Conservation (phyloP, 805 yeast species). For the Soucietia sequanensis region DNA sequence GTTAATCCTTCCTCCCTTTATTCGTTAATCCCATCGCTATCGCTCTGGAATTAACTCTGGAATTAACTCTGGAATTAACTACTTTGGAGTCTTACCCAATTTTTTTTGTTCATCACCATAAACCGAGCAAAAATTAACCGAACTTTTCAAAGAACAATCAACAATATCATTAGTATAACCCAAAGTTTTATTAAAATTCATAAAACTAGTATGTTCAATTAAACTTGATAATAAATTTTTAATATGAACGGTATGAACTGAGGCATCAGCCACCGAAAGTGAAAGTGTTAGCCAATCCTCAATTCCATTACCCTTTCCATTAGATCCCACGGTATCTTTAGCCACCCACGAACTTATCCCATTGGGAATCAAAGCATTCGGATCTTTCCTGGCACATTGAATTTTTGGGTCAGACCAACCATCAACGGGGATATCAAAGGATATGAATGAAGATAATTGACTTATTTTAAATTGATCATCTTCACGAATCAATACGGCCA, state of each 20-base stretch:
- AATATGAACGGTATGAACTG: constrained; percentile 14
- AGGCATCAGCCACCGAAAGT: constrained; percentile 16
- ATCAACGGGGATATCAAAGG: constrained; percentile 9
- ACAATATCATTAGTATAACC: constrained; percentile 11
- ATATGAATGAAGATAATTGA: constrained; percentile 12
- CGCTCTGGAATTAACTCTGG: too few relatives aligned
- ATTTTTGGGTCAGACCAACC: constrained; percentile 15
- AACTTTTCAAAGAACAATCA: constrained; percentile 11
- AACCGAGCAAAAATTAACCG: constrained; percentile 10
- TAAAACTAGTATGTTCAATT: background rate
- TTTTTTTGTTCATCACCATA: constrained; percentile 9
- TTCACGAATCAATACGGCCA: constrained; percentile 18
- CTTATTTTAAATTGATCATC: constrained; percentile 8
- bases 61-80: too few relatives aligned
- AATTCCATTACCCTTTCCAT: background rate
- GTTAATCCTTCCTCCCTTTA: too few relatives aligned
- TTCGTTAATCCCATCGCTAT: too few relatives aligned
- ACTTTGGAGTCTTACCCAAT: background rate
- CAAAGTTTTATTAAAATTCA: background rate
- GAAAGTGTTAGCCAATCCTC: constrained; percentile 14
- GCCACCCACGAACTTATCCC: constrained; percentile 5
- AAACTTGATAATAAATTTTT: constrained; percentile 10
- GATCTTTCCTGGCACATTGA: constrained; percentile 13
- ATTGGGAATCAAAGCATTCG: constrained; percentile 23
- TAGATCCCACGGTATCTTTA: background rate